Conservation (phyloP, 352 stramenopile genomes). For the Globisporangium perplexum region DNA sequence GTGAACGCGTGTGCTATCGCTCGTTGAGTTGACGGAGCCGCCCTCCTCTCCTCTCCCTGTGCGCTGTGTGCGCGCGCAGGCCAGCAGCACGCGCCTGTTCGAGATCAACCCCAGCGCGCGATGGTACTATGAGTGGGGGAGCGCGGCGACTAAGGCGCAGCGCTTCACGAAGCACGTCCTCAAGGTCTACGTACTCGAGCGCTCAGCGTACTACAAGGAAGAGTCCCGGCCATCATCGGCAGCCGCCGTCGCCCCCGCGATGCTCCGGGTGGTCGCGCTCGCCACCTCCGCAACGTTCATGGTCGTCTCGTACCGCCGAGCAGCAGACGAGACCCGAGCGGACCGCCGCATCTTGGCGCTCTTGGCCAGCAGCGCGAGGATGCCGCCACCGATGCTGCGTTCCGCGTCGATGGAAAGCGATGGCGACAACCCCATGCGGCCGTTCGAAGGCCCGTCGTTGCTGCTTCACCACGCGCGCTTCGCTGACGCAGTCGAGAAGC, state of each 20-base stretch:
- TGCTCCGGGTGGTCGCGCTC: slow-evolving; percentile 36
- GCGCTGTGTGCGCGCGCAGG: not conserved
- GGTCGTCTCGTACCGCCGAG: slow-evolving; percentile 60
- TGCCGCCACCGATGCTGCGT: not conserved
- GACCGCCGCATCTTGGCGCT: slow-evolving; percentile 30
- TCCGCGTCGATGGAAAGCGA: slow-evolving; percentile 11
- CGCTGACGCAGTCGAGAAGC: not conserved
- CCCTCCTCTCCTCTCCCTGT: not conserved
- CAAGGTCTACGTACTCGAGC: slow-evolving; percentile 47
- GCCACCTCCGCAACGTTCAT: slow-evolving; percentile 48
- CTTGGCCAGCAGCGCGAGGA: slow-evolving; percentile 14
- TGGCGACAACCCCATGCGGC: slow-evolving; percentile 4
- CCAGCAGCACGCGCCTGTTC: slow-evolving; percentile 25
- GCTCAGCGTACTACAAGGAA: slow-evolving; percentile 3
- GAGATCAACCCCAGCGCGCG: slow-evolving; percentile 46
- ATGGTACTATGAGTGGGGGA: slow-evolving; percentile 78
- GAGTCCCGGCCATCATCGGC: not conserved
- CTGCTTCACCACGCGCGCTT: slow-evolving; percentile 4
- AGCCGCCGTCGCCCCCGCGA: not conserved
- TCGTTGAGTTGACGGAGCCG: not conserved
- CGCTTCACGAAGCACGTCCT: slow-evolving; percentile 61
- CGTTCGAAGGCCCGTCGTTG: slow-evolving; percentile 2
- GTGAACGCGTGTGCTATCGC: not conserved
- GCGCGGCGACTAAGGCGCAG: slow-evolving; percentile 50
- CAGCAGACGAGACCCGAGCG: slow-evolving; percentile 30